Evolutionary conservation across 2,329 filamentous ascomycete genomes (phyloP).

Genomic region (Graphiopsis chlorocephala): DNA sequence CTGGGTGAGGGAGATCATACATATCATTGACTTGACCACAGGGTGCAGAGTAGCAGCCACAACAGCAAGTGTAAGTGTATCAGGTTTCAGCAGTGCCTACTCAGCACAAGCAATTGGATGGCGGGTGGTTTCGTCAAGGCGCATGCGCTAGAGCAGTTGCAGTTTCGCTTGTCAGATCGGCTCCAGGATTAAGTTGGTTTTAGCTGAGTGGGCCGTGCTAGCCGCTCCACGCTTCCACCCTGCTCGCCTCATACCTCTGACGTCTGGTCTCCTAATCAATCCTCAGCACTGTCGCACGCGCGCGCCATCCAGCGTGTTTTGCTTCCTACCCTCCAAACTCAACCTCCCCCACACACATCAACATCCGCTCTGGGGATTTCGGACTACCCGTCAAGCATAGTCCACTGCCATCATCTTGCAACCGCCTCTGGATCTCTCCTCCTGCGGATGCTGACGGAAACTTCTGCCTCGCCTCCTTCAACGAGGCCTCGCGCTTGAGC

Average conservation of each 20-base stretch:
- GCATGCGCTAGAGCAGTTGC: neutral
- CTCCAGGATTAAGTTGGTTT: constrained; percentile 2
- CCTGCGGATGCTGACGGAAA: constrained; percentile 4
- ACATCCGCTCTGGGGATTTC: neutral
- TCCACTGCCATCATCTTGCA: neutral
- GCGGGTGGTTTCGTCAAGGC: constrained; percentile 3
- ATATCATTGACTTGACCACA: neutral
- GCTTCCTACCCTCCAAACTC: neutral
- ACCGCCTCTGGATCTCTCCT: neutral
- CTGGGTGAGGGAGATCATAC: neutral
- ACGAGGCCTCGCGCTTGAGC: neutral
- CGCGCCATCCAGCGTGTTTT: neutral
- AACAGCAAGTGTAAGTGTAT: neutral
- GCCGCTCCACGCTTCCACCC: constrained; percentile 3
- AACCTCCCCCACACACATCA: neutral
- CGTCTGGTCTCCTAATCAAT: neutral
- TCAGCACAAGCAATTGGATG: constrained; percentile 3
- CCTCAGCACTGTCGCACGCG: neutral
- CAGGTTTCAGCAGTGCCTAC: neutral
- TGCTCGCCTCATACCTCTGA: neutral
- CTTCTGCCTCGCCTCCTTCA: neutral
- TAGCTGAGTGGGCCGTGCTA: constrained; percentile 1
- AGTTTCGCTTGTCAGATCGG: neutral
- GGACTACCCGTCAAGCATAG: neutral
- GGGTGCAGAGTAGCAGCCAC: neutral